Evolutionary conservation across 2,329 filamentous ascomycete genomes (phyloP).

Genomic region (Arthrobotrys musiformis): DNA sequence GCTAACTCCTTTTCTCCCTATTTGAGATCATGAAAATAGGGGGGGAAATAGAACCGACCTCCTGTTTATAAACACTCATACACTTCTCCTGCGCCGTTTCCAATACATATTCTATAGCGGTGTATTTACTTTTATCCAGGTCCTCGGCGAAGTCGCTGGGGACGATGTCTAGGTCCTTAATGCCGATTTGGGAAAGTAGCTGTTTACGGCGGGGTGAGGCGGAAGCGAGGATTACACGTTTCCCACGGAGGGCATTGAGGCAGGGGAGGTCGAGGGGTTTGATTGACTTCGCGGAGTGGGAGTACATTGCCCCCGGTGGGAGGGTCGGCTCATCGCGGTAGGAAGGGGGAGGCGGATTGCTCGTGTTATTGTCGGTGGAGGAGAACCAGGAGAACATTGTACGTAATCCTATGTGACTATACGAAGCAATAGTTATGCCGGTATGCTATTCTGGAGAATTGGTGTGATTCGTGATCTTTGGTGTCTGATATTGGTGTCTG

Average conservation of each 20-base stretch:
- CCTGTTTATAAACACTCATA: slow-evolving; percentile 74
- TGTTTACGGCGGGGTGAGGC: slow-evolving; percentile 85
- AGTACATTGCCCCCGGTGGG: slow-evolving; percentile 16
- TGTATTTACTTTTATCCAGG: slow-evolving; percentile 77
- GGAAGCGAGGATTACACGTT: slow-evolving; percentile 88
- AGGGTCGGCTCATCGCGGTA: slow-evolving; percentile 32
- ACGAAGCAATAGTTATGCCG: neutral
- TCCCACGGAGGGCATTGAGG: slow-evolving; percentile 77
- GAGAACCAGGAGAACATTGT: slow-evolving; percentile 43
- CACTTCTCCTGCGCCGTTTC: slow-evolving; percentile 87
- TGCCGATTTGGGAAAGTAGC: slow-evolving; percentile 79
- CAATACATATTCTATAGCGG: slow-evolving; percentile 89
- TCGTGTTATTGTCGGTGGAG: slow-evolving; percentile 1
- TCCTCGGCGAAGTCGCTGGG: slow-evolving; percentile 87
- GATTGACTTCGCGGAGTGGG: slow-evolving; percentile 38
- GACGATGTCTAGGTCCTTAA: slow-evolving; percentile 82
- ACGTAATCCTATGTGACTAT: slow-evolving; percentile 1
- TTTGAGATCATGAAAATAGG: slow-evolving; percentile 57
- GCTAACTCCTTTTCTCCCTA: slow-evolving; percentile 23
- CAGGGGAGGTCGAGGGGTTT: slow-evolving; percentile 80
- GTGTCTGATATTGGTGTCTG: neutral
- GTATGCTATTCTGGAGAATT: neutral
- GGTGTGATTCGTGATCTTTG: neutral
- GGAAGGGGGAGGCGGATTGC: slow-evolving; percentile 49
- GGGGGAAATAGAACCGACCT: slow-evolving; percentile 64